A percentile compares a stretch with the other conserved stretches of the same genome.
Conservation (phyloP, 1,284 basidiomycete genomes). For the Hypsizygus ulmarius region DNA sequence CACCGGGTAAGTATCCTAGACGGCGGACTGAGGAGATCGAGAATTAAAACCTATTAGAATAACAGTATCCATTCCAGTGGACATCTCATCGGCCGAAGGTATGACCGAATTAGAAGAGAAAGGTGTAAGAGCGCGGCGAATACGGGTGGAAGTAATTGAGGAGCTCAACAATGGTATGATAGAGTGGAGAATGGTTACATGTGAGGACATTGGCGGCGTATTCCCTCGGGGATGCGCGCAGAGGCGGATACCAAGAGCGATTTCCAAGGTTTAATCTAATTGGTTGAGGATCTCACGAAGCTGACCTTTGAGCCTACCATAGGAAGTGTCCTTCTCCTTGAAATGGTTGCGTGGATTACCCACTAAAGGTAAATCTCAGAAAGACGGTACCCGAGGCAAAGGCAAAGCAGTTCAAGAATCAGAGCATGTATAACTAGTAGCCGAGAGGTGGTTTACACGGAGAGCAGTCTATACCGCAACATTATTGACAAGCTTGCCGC, state of each 20-base stretch:
- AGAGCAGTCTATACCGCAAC: constrained; percentile 36
- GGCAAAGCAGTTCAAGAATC: neutral
- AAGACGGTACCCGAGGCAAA: neutral
- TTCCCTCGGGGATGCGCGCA: constrained; percentile 23
- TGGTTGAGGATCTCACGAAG: neutral
- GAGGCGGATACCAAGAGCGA: constrained; percentile 17
- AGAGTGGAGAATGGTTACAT: constrained; percentile 27
- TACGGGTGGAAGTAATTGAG: constrained; percentile 25
- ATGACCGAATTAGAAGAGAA: constrained; percentile 26
- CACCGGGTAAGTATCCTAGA: constrained; percentile 21
- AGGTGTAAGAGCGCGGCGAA: constrained; percentile 24
- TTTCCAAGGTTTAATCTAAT: constrained; percentile 21
- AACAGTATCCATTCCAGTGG: constrained; percentile 28
- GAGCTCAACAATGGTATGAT: constrained; percentile 25
- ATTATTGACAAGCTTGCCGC: constrained; percentile 82
- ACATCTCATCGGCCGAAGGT: constrained; percentile 20
- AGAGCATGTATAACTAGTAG: constrained; percentile 3
- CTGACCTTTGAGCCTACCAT: neutral
- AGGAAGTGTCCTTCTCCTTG: constrained; percentile 19
- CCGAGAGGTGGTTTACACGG: neutral
- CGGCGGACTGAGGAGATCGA: neutral
- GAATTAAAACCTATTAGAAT: constrained; percentile 16
- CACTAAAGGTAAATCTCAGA: neutral
- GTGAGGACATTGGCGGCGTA: constrained; percentile 24
- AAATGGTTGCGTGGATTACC: constrained; percentile 11